Conservation (phyloP, 768 basidiomycete species). For the Pulveroboletus sp. region DNA sequence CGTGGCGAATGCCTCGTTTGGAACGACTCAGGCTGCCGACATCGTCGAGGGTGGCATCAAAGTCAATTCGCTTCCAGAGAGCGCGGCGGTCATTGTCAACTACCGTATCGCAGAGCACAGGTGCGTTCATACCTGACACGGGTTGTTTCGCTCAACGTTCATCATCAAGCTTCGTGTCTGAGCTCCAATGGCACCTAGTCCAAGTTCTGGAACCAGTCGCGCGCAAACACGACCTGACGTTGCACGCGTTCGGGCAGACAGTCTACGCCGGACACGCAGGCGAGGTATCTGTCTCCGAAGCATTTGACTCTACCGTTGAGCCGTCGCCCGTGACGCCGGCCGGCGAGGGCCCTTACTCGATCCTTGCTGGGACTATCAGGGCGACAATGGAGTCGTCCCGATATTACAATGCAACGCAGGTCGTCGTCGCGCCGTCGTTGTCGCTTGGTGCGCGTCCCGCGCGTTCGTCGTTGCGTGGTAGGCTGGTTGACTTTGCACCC, state of each 20-base stretch:
- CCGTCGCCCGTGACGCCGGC: slow-evolving; percentile 59
- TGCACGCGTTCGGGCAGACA: slow-evolving; percentile 49
- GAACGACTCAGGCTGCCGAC: slow-evolving; percentile 78
- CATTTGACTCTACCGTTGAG: slow-evolving; percentile 48
- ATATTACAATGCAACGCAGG: slow-evolving; percentile 7
- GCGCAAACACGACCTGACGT: slow-evolving; percentile 50
- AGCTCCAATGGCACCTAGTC: slow-evolving; percentile 18
- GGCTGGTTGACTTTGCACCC: background rate
- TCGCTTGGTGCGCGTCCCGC: slow-evolving; percentile 8
- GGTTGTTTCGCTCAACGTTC: background rate
- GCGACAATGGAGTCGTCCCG: slow-evolving; percentile 30
- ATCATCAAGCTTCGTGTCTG: slow-evolving; percentile 14
- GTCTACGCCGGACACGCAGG: slow-evolving; percentile 40
- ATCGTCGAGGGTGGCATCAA: slow-evolving; percentile 67
- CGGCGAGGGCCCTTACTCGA: slow-evolving; percentile 16
- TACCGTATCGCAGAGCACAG: slow-evolving; percentile 63
- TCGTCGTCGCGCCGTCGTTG: slow-evolving; percentile 14
- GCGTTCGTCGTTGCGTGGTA: background rate
- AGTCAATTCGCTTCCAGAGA: slow-evolving; percentile 77
- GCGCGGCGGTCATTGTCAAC: slow-evolving; percentile 63
- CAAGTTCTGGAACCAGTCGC: slow-evolving; percentile 41
- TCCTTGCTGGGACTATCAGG: slow-evolving; percentile 27
- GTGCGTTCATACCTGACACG: slow-evolving; percentile 27
- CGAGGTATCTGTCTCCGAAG: slow-evolving; percentile 45
- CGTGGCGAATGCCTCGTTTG: slow-evolving; percentile 50